Evolutionary conservation across 1,284 basidiomycete genomes (phyloP).

Genomic region (Erythrobasidium hasegawianum): DNA sequence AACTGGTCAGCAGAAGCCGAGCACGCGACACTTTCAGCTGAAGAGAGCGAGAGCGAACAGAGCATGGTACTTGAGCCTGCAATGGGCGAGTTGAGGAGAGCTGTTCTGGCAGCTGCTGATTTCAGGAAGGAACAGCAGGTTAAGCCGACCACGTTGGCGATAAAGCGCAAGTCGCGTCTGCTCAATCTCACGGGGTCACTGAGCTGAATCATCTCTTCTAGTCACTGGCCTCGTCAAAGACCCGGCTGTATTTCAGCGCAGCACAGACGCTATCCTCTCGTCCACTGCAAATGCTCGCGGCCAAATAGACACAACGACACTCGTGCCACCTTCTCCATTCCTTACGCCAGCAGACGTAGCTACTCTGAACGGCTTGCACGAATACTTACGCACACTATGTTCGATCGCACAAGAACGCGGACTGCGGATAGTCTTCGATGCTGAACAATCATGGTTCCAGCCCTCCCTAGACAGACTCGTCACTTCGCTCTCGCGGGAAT

Average conservation of each 20-base stretch:
- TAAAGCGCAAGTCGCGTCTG: conserved; percentile 36
- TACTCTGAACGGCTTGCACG: conserved; percentile 38
- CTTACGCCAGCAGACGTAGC: conserved; percentile 40
- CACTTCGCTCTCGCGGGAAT: conserved; percentile 41
- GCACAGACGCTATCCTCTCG: conserved; percentile 38
- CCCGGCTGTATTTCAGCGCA: conserved; percentile 40
- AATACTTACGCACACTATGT: conserved; percentile 36
- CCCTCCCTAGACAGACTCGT: conserved; percentile 42
- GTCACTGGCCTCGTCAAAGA: conserved; percentile 43
- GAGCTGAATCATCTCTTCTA: conserved; percentile 2
- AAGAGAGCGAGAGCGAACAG: conserved; percentile 28
- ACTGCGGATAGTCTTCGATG: conserved; percentile 44
- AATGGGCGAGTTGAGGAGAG: conserved; percentile 24
- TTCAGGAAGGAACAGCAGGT: conserved; percentile 33
- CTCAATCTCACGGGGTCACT: background rate
- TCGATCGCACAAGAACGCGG: conserved; percentile 37
- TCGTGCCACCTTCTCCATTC: conserved; percentile 37
- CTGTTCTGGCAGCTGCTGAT: conserved; percentile 38
- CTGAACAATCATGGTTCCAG: conserved; percentile 44
- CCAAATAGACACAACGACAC: background rate
- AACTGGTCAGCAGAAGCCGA: conserved; percentile 45
- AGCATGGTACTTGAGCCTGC: conserved; percentile 34
- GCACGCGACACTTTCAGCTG: conserved; percentile 29
- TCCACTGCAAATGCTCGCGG: conserved; percentile 21
- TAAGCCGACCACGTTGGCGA: conserved; percentile 42